Conservation (phyloP, 805 yeast genomes). For the Candida tammaniensis region DNA sequence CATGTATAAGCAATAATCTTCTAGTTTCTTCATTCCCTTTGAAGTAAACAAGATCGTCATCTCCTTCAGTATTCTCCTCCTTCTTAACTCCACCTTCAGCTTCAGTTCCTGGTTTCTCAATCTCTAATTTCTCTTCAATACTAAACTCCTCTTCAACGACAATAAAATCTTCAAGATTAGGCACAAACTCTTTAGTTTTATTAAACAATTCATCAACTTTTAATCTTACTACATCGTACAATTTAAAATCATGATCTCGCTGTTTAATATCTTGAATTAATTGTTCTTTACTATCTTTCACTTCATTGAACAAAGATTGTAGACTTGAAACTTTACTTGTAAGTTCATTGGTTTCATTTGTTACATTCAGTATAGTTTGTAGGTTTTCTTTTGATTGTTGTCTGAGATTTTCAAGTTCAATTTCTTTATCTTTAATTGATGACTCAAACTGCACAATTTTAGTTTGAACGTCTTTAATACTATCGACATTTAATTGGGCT, state of each 20-base stretch:
- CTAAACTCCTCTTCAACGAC: conserved; percentile 9
- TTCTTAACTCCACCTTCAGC: not conserved
- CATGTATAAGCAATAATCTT: conserved; percentile 4
- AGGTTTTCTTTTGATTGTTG: not conserved
- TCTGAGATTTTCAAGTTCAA: not conserved
- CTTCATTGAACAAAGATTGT: conserved; percentile 1
- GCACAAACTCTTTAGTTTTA: conserved; percentile 8
- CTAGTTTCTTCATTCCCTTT: conserved; percentile 13
- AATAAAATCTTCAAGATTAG: conserved; percentile 9
- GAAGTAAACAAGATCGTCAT: not conserved
- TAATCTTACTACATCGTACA: conserved; percentile 11
- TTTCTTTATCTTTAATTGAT: not conserved
- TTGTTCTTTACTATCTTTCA: conserved; percentile 1
- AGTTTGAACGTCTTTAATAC: conserved; percentile 1
- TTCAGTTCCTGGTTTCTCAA: conserved; percentile 2
- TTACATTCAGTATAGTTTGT: not conserved
- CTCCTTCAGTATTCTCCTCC: not conserved
- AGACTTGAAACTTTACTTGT: not conserved
- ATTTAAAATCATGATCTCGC: conserved; percentile 3
- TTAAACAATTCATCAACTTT: conserved; percentile 7
- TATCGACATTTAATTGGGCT: conserved; percentile 1
- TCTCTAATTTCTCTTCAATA: conserved; percentile 2
- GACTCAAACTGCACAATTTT: not conserved
- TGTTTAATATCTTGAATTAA: not conserved
- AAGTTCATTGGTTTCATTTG: not conserved